phyloP scores from a whole-genome alignment of 345 rosid genomes.

The Fremontodendron californicum region DNA sequence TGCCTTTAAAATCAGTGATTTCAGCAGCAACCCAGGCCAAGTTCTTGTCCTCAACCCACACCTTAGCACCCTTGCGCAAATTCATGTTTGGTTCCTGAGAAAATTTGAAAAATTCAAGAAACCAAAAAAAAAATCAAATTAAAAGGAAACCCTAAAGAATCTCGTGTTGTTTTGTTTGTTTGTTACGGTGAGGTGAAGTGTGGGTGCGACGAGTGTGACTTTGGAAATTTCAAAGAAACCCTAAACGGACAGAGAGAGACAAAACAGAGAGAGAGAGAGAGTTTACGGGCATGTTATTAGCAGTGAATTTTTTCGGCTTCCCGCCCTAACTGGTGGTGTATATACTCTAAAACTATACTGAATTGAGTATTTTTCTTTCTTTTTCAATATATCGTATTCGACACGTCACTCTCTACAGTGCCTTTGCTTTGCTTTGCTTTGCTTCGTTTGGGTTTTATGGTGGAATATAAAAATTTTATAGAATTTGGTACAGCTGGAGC shows the following conservation, averaged over 20 bases:
- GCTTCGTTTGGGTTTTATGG: not conserved
- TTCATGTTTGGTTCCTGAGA: conserved; percentile 40
- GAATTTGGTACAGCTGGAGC: not conserved
- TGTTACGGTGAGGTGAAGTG: not conserved
- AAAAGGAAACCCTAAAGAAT: conserved; percentile 25
- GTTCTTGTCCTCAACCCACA: conserved; percentile 77
- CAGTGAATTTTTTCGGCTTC: conserved; percentile 31
- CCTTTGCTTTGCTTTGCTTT: not conserved
- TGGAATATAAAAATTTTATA: not conserved
- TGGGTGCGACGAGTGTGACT: conserved; percentile 6
- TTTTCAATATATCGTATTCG: conserved; percentile 12
- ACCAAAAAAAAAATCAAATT: not conserved
- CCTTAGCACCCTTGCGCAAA: conserved; percentile 69
- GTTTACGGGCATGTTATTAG: conserved; percentile 5
- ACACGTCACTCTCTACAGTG: conserved; percentile 29
- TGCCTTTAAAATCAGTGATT: conserved; percentile 44
- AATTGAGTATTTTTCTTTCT: not conserved
- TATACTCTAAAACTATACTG: not conserved
- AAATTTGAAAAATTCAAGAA: conserved; percentile 15
- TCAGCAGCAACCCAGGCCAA: conserved; percentile 86
- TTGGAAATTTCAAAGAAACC: conserved; percentile 17
- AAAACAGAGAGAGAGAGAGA: conserved; percentile 2
- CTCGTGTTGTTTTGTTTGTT: not conserved
- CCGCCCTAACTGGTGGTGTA: conserved; percentile 48
- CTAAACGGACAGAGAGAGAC: conserved; percentile 12